These are phyloP conservation scores for Davidsoniella eucalypti DNA, from an alignment of 2,329 filamentous ascomycete species.

Conservation along the genomic window DNA sequence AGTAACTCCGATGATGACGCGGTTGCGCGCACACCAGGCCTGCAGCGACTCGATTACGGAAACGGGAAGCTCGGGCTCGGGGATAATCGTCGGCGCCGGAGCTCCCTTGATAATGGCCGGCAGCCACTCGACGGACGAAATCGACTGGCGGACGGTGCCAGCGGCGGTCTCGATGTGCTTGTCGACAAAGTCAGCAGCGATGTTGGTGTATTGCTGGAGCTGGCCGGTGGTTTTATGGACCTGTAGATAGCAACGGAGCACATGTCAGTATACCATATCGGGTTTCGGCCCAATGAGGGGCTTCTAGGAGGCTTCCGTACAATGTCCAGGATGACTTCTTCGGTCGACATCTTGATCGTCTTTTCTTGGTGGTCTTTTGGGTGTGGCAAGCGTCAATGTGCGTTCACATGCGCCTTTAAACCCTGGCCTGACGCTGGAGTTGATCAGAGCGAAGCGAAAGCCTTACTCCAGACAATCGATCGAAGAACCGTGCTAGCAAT, in stretches of 20 bases:
- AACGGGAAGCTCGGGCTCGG: conserved; percentile 23
- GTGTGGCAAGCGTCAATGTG: too few relatives aligned
- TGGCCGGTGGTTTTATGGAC: conserved; percentile 23
- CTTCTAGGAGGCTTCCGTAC: conserved; percentile 30
- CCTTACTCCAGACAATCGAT: neutral
- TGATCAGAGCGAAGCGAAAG: neutral
- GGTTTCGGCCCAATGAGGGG: neutral
- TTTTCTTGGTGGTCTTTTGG: neutral
- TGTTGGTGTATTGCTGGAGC: conserved; percentile 51
- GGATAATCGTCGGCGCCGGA: conserved; percentile 26
- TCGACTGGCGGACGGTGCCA: conserved; percentile 48
- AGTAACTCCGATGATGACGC: conserved; percentile 54
- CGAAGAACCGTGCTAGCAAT: too few relatives aligned
- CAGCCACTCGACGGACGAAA: conserved; percentile 55
- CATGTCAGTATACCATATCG: neutral
- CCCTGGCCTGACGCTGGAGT: neutral
- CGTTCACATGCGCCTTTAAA: neutral
- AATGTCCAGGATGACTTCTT: conserved; percentile 22
- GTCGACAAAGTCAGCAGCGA: conserved; percentile 68
- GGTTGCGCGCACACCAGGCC: conserved; percentile 57
- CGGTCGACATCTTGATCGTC: neutral
- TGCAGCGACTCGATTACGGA: conserved; percentile 37
- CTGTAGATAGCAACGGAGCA: neutral
- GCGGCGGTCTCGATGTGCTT: conserved; percentile 64
- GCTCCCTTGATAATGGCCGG: conserved; percentile 49